Evolutionary conservation across 192 early-diverging fungal species (phyloP).

Genomic region (Endogone sp.): DNA sequence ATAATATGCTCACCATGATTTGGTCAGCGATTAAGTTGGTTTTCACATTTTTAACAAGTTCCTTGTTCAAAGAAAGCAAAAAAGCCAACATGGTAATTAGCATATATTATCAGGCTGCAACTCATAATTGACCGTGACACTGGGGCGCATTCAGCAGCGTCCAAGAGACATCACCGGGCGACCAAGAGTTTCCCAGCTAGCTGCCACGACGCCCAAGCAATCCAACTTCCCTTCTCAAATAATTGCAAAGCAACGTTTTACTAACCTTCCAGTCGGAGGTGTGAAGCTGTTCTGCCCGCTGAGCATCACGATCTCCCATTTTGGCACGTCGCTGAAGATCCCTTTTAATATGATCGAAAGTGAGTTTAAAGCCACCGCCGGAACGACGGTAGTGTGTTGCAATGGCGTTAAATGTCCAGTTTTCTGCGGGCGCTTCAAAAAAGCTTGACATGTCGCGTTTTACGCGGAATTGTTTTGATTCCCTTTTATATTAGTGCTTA

Average conservation of each 20-base stretch:
- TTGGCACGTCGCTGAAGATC: conserved; percentile 21
- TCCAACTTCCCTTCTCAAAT: conserved; percentile 1
- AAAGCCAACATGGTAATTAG: background rate
- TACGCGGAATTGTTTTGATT: background rate
- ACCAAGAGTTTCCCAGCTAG: conserved; percentile 5
- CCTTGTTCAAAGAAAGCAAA: background rate
- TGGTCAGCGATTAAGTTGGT: background rate
- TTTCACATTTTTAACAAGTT: background rate
- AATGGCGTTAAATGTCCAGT: conserved; percentile 16
- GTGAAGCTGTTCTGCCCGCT: conserved; percentile 11
- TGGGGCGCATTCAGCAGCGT: background rate
- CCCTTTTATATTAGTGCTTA: background rate
- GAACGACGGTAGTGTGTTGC: conserved; percentile 10
- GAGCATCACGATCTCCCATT: conserved; percentile 19
- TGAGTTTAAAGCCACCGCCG: conserved; percentile 1
- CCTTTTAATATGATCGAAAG: conserved; percentile 11
- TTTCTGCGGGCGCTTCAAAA: conserved; percentile 13
- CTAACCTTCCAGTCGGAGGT: conserved; percentile 5
- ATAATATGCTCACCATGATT: background rate
- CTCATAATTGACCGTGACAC: background rate
- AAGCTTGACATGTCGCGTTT: background rate
- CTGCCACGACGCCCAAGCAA: conserved; percentile 7
- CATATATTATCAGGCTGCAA: background rate
- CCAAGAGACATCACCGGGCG: background rate
- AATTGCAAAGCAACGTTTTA: background rate